These are phyloP conservation scores for Pyrus hybrid DNA, from an alignment of 331 rosid genomes.

Conservation along the genomic window DNA sequence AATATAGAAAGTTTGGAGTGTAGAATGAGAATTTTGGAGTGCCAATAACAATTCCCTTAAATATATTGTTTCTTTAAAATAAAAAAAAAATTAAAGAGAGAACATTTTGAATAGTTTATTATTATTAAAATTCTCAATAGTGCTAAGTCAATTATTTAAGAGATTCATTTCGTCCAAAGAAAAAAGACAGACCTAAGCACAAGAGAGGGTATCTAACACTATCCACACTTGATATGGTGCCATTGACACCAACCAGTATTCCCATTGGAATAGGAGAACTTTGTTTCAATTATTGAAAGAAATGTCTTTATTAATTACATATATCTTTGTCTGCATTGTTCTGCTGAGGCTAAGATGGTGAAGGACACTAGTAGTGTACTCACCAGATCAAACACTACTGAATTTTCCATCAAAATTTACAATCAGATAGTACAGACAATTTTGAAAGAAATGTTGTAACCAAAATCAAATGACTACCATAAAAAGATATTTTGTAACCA, in stretches of 20 bases:
- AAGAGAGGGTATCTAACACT: too few relatives aligned
- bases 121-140: background rate
- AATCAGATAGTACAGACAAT: too few relatives aligned
- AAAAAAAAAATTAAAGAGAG: too few relatives aligned
- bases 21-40: too few relatives aligned
- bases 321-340: background rate
- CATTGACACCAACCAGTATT: background rate
- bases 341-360: background rate
- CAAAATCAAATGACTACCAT: background rate
- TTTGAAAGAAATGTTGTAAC: background rate
- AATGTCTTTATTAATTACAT: background rate
- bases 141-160: background rate
- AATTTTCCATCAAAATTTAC: background rate
- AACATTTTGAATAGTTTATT: background rate
- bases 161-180: background rate
- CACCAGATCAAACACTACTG: background rate
- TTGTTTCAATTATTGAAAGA: background rate
- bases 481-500: background rate
- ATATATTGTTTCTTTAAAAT: too few relatives aligned
- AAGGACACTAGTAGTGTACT: background rate
- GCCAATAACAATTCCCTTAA: too few relatives aligned
- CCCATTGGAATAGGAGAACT: background rate
- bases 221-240: background rate
- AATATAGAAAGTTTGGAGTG: too few relatives aligned
- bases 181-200: background rate